These are phyloP conservation scores for Shiraia sp. DNA, from an alignment of 2,329 filamentous ascomycete species.

Conservation along the genomic window DNA sequence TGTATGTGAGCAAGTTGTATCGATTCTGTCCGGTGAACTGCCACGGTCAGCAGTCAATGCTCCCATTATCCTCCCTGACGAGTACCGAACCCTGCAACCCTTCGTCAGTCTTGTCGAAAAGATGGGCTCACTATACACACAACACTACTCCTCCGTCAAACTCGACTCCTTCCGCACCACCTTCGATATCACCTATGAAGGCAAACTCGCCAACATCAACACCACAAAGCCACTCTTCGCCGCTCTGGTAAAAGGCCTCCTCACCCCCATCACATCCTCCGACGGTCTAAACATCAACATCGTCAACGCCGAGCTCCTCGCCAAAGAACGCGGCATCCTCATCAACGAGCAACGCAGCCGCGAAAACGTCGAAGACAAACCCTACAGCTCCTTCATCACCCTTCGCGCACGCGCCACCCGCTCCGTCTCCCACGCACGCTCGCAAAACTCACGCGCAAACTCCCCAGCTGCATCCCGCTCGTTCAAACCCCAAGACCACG, in stretches of 20 bases:
- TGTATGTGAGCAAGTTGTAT: constrained; percentile 77
- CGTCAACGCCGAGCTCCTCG: constrained; percentile 76
- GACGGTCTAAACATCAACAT: constrained; percentile 76
- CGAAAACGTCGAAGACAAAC: constrained; percentile 61
- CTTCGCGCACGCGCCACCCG: constrained; percentile 59
- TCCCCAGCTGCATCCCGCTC: constrained; percentile 29
- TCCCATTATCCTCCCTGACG: constrained; percentile 77
- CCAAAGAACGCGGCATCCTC: constrained; percentile 75
- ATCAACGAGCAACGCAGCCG: constrained; percentile 74
- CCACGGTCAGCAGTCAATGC: constrained; percentile 80
- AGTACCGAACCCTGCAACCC: constrained; percentile 76
- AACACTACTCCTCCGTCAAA: constrained; percentile 63
- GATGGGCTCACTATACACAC: constrained; percentile 78
- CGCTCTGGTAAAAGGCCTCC: constrained; percentile 75
- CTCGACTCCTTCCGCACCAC: constrained; percentile 60
- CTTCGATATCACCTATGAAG: constrained; percentile 79
- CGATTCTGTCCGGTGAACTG: constrained; percentile 72
- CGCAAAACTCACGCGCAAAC: constrained; percentile 25
- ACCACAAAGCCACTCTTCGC: constrained; percentile 81
- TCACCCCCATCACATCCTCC: constrained; percentile 68
- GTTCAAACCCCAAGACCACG: constrained; percentile 14
- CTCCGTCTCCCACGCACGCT: constrained; percentile 36
- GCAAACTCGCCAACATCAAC: constrained; percentile 69
- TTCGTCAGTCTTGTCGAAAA: constrained; percentile 77
- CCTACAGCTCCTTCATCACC: constrained; percentile 73